Evolutionary conservation across 805 yeast species (phyloP).

Genomic region (Metschnikowia borealis): DNA sequence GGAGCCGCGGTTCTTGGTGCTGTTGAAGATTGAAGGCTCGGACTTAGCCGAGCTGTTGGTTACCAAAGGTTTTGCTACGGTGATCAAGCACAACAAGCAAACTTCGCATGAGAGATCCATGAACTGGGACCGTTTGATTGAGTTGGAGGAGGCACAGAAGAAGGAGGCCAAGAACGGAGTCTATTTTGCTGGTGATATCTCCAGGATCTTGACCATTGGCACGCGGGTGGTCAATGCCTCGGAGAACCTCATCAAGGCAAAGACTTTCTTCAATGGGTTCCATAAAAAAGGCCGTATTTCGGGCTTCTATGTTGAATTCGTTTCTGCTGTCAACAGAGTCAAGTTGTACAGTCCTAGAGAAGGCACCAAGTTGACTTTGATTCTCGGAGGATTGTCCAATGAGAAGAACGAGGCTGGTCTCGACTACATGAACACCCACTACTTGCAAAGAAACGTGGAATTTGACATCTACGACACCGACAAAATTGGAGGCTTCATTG

Average conservation of each 20-base stretch:
- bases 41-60: constrained; percentile 64
- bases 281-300: constrained; percentile 60
- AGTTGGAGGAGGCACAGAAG: constrained; percentile 59
- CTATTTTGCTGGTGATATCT: constrained; percentile 43
- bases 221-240: constrained; percentile 76
- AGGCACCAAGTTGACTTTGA: constrained; percentile 61
- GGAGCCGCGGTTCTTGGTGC: constrained; percentile 65
- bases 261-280: constrained; percentile 66
- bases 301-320: constrained; percentile 66
- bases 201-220: constrained; percentile 49
- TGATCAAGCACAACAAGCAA: constrained; percentile 71
- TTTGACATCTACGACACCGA: constrained; percentile 67
- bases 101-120: constrained; percentile 63
- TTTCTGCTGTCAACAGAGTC: constrained; percentile 64
- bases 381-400: constrained; percentile 68
- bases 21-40: constrained; percentile 44
- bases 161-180: constrained; percentile 56
- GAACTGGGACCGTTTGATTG: constrained; percentile 73
- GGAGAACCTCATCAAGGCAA: constrained; percentile 67
- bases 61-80: constrained; percentile 68
- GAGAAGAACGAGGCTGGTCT: constrained; percentile 44
- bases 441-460: constrained; percentile 70
- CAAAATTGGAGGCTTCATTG: constrained; percentile 77
- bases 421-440: constrained; percentile 48
- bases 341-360: constrained; percentile 68